Percentiles rank a stretch among this genome's conserved stretches.
phyloP scores from a whole-genome alignment of 2,329 filamentous ascomycete genomes.

The Stromatinia cepivora region DNA sequence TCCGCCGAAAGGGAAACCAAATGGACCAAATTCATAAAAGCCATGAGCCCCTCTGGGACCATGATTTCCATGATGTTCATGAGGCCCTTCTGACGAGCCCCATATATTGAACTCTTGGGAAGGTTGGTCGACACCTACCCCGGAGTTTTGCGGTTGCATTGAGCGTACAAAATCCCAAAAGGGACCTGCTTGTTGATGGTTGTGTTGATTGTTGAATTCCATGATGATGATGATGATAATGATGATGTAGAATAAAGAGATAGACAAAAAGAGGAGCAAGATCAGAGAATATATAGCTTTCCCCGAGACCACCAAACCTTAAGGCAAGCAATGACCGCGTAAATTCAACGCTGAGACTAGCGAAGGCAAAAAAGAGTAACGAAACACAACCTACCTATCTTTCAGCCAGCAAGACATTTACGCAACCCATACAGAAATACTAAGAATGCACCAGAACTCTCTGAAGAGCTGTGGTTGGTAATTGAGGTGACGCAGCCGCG shows the following conservation, averaged over 20 bases:
- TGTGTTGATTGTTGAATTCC: slow-evolving; percentile 38
- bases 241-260: slow-evolving; percentile 9
- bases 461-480: slow-evolving; percentile 15
- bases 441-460: slow-evolving; percentile 9
- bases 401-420: slow-evolving; percentile 9
- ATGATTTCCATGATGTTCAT: slow-evolving; percentile 28
- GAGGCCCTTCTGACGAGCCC: slow-evolving; percentile 19
- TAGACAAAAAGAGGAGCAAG: neutral
- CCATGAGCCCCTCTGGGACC: slow-evolving; percentile 13
- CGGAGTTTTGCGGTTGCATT: slow-evolving; percentile 32
- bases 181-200: slow-evolving; percentile 26
- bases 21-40: neutral
- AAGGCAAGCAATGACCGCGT: slow-evolving; percentile 22
- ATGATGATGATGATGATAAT: slow-evolving; percentile 30
- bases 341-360: slow-evolving; percentile 6
- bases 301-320: neutral
- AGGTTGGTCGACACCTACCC: slow-evolving; percentile 38
- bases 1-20: slow-evolving; percentile 19
- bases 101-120: slow-evolving; percentile 26
- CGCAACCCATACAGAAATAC: neutral
- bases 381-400: slow-evolving; percentile 9
- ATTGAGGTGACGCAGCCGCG: slow-evolving; percentile 16
- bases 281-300: slow-evolving; percentile 19
- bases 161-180: slow-evolving; percentile 39
- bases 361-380: slow-evolving; percentile 13